Evolutionary conservation across 2,329 filamentous ascomycete species (phyloP).

Genomic region (Xylariaceae sp.): DNA sequence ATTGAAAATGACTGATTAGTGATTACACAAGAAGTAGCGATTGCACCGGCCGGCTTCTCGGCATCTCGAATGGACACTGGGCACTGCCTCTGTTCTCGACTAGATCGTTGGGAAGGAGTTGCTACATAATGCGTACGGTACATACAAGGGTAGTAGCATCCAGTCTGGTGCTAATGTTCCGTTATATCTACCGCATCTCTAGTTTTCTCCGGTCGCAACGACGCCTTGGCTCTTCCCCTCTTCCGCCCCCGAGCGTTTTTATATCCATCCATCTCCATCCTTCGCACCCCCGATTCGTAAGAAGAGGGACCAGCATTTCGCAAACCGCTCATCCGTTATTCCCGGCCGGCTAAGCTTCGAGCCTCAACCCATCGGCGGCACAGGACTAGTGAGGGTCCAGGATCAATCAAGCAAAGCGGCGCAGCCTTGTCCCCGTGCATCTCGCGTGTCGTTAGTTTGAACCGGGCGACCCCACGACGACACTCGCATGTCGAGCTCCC

Average conservation of each 20-base stretch:
- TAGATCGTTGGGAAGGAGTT: too few relatives aligned
- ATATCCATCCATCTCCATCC: conserved; percentile 38
- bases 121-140: not conserved
- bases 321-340: conserved; percentile 32
- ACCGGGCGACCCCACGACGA: conserved; percentile 1
- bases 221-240: conserved; percentile 31
- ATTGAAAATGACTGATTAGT: conserved; percentile 10
- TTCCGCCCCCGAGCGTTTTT: conserved; percentile 26
- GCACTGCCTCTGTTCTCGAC: too few relatives aligned
- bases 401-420: not conserved
- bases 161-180: not conserved
- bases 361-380: conserved; percentile 26
- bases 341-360: conserved; percentile 23
- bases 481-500: conserved; percentile 39
- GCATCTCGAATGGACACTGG: too few relatives aligned
- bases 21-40: conserved; percentile 9
- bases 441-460: not conserved
- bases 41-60: too few relatives aligned
- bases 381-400: not conserved
- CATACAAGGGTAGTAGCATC: conserved; percentile 4
- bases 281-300: conserved; percentile 35
- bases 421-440: not conserved
- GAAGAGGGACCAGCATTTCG: conserved; percentile 28
- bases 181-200: conserved; percentile 18
- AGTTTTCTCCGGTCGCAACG: conserved; percentile 31